These are phyloP conservation scores for Penicillium oxalicum DNA, from an alignment of 2,329 filamentous ascomycete species.

Conservation along the genomic window DNA sequence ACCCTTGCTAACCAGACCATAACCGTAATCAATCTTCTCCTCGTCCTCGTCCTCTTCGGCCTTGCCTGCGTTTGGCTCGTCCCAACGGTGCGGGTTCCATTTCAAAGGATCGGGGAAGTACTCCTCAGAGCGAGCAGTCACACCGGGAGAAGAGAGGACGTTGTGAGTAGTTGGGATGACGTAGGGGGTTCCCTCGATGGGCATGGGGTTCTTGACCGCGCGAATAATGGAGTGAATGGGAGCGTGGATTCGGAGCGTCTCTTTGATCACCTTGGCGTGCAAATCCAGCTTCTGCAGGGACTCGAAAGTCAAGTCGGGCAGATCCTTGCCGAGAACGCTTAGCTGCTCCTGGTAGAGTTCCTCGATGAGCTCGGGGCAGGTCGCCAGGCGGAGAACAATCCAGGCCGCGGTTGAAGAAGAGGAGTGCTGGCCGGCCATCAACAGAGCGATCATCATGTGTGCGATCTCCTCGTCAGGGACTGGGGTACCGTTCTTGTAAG, in stretches of 20 bases:
- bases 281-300: conserved; percentile 72
- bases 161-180: conserved; percentile 74
- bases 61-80: conserved; percentile 48
- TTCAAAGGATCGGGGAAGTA: conserved; percentile 76
- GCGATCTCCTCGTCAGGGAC: conserved; percentile 82
- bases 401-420: conserved; percentile 78
- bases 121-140: conserved; percentile 63
- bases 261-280: conserved; percentile 79
- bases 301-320: conserved; percentile 71
- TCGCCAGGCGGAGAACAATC: conserved; percentile 76
- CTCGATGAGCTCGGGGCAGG: conserved; percentile 71
- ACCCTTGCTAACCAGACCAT: conserved; percentile 87
- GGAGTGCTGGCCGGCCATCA: conserved; percentile 89
- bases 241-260: conserved; percentile 83
- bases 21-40: conserved; percentile 87
- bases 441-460: conserved; percentile 88
- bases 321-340: conserved; percentile 63
- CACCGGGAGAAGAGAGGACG: conserved; percentile 78
- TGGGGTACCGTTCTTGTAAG: conserved; percentile 73
- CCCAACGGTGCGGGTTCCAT: conserved; percentile 93
- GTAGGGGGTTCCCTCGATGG: conserved; percentile 73
- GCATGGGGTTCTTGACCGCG: conserved; percentile 82
- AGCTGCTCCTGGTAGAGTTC: conserved; percentile 81
- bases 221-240: conserved; percentile 95
- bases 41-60: conserved; percentile 49